A percentile compares a stretch with the other conserved stretches of the same genome.
These are phyloP conservation scores for Escovopsis sp. DNA, from an alignment of 2,329 filamentous ascomycete species.

Conservation along the genomic window DNA sequence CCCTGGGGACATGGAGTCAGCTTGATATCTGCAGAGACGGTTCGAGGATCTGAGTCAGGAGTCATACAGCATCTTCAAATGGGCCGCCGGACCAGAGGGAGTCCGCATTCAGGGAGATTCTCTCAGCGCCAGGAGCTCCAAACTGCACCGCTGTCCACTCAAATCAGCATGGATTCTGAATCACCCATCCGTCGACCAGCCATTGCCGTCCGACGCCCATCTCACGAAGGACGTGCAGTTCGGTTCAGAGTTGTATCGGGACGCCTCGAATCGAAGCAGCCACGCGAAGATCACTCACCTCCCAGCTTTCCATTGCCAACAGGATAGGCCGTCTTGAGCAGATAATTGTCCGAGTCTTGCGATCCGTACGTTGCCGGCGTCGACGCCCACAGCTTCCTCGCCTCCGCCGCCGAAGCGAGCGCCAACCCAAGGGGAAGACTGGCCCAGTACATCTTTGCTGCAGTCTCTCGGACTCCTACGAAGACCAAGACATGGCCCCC, in stretches of 20 bases:
- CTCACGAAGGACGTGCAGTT: background rate
- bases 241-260: too few relatives aligned
- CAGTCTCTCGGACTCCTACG: too few relatives aligned
- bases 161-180: background rate
- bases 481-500: too few relatives aligned
- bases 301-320: slow-evolving; percentile 5
- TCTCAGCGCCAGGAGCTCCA: slow-evolving; percentile 4
- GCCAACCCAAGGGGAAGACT: background rate
- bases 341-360: background rate
- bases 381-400: slow-evolving; percentile 1
- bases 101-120: slow-evolving; percentile 4
- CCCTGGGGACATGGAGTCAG: background rate
- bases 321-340: slow-evolving; percentile 3
- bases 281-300: background rate
- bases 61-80: slow-evolving; percentile 5
- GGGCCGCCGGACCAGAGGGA: slow-evolving; percentile 8
- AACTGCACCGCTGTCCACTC: slow-evolving; percentile 5
- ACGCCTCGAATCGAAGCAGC: background rate
- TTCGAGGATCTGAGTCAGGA: background rate
- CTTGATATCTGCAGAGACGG: background rate
- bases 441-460: too few relatives aligned
- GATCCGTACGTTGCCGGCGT: slow-evolving; percentile 2
- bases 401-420: background rate
- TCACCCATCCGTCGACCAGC: too few relatives aligned
- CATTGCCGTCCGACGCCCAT: too few relatives aligned